Evolutionary conservation across 2,329 filamentous ascomycete genomes (phyloP), one percentile per base, ranked within the genome.

Genomic region (Rutstroemia sp.): DNA sequence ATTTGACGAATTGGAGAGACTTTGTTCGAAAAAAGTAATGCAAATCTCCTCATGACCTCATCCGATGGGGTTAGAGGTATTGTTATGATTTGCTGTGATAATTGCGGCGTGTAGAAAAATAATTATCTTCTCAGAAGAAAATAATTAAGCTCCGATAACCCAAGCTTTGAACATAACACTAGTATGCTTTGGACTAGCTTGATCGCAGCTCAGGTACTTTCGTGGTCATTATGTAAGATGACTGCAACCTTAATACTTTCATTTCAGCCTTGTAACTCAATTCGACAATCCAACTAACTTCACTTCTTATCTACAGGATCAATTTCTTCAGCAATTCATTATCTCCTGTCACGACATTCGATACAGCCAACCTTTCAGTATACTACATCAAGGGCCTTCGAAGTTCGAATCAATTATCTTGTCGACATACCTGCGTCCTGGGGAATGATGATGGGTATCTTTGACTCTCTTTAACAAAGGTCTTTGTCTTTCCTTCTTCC

Each of bases 381-480:
- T 10, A 4, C 7, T 42, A 42, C 39, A 19, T 10, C 30, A 37
- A 37, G 25, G 10, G 17, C 48, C 51, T 54, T 48, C 42, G 30
- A 48, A 42, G 34, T 48, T 48, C 42, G 30, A 48, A 42, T 38
- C 37, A 16, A 7, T 48, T 48, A 34, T 27, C 51, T 48, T 39
- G 10, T 48, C 16, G 41, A 12, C 30, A 34, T 14, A 34, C 10
- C 30, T 34, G 30, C 30, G 49, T 48, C 17, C 38, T 25, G 38
- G 14, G 23, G 30, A 21, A 46, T 10, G 16, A 51, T 56, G 42
- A 56, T 58, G 53, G 42, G 53, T 39, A 39, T 51, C 53, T 47
- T 51, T 30, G 51, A 51, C 34, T 44, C 25, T 55, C 17, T 38
- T 47, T 56, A 44, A 48, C 54, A 54, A 48, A 45, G 30, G n/a